A percentile compares a stretch with the other conserved stretches of the same genome.
Evolutionary conservation across 2,329 filamentous ascomycete species (phyloP).

Genomic region (Xylaria sp.): DNA sequence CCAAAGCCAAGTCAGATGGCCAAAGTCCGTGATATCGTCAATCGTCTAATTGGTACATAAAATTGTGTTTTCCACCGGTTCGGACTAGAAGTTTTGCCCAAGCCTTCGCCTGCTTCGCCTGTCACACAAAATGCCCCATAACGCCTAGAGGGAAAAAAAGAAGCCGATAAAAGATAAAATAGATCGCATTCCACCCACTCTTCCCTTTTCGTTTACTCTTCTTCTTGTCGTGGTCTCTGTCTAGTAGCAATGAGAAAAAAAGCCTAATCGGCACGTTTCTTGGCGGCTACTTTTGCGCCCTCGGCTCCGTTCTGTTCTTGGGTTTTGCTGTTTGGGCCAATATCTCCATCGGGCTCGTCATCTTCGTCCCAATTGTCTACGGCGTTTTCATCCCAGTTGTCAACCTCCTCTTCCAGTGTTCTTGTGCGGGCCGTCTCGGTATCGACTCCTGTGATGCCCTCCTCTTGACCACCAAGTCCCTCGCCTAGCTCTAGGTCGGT

Average conservation of each 20-base stretch:
- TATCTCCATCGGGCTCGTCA: slow-evolving; percentile 52
- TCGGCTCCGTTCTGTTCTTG: slow-evolving; percentile 48
- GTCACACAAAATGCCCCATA: slow-evolving; percentile 35
- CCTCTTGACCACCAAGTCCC: slow-evolving; percentile 65
- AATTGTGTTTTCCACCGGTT: slow-evolving; percentile 23
- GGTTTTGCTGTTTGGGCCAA: slow-evolving; percentile 42
- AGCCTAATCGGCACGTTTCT: slow-evolving; percentile 52
- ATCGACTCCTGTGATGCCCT: slow-evolving; percentile 63
- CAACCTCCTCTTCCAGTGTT: slow-evolving; percentile 82
- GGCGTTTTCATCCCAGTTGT: slow-evolving; percentile 93
- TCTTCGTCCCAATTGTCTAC: slow-evolving; percentile 65
- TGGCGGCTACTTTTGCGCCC: slow-evolving; percentile 41
- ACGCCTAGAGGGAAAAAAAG: slow-evolving; percentile 41
- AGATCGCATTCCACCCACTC: slow-evolving; percentile 12
- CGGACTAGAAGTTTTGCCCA: slow-evolving; percentile 24
- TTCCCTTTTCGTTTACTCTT: slow-evolving; percentile 3
- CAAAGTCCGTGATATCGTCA: slow-evolving; percentile 32
- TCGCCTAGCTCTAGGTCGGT: slow-evolving; percentile 83
- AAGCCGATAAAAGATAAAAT: slow-evolving; percentile 37
- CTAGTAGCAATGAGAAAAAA: slow-evolving; percentile 3
- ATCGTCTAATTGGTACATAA: slow-evolving; percentile 37
- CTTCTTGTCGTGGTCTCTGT: slow-evolving; percentile 25
- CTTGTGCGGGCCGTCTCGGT: slow-evolving; percentile 45
- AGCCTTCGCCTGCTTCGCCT: slow-evolving; percentile 18
- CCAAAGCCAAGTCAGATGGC: not conserved